These are phyloP conservation scores for Solanum acaule DNA, from an alignment of 257 asterid genomes.

Conservation along the genomic window DNA sequence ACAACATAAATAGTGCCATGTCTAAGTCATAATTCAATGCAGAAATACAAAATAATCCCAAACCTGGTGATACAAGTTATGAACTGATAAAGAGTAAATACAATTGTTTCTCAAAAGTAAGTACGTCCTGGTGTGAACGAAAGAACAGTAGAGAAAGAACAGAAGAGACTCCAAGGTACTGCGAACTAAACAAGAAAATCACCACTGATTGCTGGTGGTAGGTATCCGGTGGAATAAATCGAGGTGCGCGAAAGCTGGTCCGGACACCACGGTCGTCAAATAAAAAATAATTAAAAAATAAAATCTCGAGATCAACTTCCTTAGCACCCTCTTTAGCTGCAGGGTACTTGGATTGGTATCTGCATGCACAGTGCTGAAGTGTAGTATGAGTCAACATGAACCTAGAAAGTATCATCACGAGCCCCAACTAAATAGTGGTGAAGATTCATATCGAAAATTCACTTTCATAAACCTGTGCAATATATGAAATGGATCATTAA, in stretches of 20 bases:
- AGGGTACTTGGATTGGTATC: not conserved
- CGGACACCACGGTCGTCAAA: not conserved
- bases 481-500: not conserved
- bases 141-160: not conserved
- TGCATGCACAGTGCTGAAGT: not conserved
- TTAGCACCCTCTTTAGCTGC: not conserved
- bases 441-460: not conserved
- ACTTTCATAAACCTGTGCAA: not conserved
- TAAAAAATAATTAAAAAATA: too few species aligned
- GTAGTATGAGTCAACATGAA: not conserved
- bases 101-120: not conserved
- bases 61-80: not conserved
- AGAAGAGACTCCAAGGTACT: not conserved
- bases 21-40: not conserved
- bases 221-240: not conserved
- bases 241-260: not conserved
- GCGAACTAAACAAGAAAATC: not conserved
- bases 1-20: not conserved
- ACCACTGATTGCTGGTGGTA: not conserved
- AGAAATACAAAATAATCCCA: not conserved
- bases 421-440: not conserved
- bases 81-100: not conserved
- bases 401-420: not conserved
- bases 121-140: not conserved
- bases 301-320: not conserved